Percentiles rank a stretch among this genome's conserved stretches.
These are phyloP conservation scores for Aspergillus proliferans DNA, from an alignment of 2,329 filamentous ascomycete genomes.

Conservation along the genomic window DNA sequence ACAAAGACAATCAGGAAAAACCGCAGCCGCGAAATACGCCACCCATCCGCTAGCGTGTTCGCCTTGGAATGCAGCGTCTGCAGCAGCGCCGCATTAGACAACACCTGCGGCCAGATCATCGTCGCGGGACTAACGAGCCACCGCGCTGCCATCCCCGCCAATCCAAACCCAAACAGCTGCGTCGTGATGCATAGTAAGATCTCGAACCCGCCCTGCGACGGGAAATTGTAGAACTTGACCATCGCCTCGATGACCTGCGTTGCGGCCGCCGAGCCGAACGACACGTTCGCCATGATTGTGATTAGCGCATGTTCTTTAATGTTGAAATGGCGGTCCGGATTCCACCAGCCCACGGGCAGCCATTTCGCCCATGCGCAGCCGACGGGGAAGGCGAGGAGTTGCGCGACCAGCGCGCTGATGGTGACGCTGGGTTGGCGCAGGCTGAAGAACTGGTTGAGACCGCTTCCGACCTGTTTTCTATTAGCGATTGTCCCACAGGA, in stretches of 20 bases:
- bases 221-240: constrained; percentile 50
- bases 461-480: constrained; percentile 25
- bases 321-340: constrained; percentile 37
- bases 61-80: constrained; percentile 28
- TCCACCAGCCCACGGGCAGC: constrained; percentile 36
- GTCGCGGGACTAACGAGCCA: constrained; percentile 55
- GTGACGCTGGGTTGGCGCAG: constrained; percentile 34
- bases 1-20: constrained; percentile 32
- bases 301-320: constrained; percentile 39
- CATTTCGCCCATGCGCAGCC: constrained; percentile 35
- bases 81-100: constrained; percentile 47
- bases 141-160: constrained; percentile 54
- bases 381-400: constrained; percentile 42
- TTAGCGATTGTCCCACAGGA: not conserved
- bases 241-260: constrained; percentile 34
- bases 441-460: constrained; percentile 36
- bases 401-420: constrained; percentile 34
- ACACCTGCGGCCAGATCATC: constrained; percentile 59
- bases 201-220: constrained; percentile 55
- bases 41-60: constrained; percentile 36
- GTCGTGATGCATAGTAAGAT: constrained; percentile 56
- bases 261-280: constrained; percentile 39
- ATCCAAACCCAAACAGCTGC: constrained; percentile 58
- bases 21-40: constrained; percentile 32
- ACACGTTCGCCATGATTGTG: constrained; percentile 44